Percentiles rank a stretch among this genome's conserved stretches.
Evolutionary conservation across 305 asterid species (phyloP).

Genomic region (Solanum chacoense): DNA sequence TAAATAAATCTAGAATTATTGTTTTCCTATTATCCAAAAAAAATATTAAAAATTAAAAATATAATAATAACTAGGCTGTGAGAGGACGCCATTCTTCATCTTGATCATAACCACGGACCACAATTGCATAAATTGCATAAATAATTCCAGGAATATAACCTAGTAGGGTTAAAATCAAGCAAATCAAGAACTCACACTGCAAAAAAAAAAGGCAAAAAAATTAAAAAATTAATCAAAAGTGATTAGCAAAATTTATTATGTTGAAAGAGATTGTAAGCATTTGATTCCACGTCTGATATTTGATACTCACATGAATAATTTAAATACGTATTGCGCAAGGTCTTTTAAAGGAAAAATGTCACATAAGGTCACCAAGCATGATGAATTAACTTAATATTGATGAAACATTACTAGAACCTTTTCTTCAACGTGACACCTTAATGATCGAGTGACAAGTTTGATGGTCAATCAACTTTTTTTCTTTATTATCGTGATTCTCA

Average conservation of each 20-base stretch:
- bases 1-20: background rate
- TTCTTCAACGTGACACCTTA: background rate
- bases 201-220: background rate
- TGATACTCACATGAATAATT: background rate
- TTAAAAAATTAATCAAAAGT: background rate
- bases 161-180: slow-evolving; percentile 12
- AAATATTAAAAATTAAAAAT: background rate
- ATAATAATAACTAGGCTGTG: background rate
- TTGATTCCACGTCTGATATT: background rate
- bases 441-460: background rate
- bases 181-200: slow-evolving; percentile 22
- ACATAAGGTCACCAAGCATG: background rate
- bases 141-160: slow-evolving; percentile 19
- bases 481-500: background rate
- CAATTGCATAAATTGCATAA: slow-evolving; percentile 15
- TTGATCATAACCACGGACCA: slow-evolving; percentile 6
- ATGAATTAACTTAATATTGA: background rate
- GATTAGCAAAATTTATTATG: background rate
- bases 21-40: background rate
- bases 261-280: background rate
- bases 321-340: background rate
- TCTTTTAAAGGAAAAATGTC: background rate
- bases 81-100: slow-evolving; percentile 21
- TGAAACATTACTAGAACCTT: background rate
- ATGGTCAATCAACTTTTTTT: too few species aligned